These are phyloP conservation scores for Allomyces macrogynus DNA, from an alignment of 192 early-diverging fungal genomes.

Conservation along the genomic window DNA sequence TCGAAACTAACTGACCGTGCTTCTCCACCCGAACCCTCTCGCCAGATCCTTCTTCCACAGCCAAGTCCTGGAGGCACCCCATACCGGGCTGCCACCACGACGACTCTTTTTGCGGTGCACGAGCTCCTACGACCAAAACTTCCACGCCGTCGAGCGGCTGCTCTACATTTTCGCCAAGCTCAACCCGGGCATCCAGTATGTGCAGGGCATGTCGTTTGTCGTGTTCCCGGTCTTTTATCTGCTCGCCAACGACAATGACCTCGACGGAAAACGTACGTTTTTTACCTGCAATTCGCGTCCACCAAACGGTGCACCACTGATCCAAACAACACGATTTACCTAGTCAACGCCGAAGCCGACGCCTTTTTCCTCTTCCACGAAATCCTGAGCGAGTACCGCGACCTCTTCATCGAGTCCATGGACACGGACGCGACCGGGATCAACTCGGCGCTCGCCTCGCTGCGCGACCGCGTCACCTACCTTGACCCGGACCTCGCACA, in stretches of 20 bases:
- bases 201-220: conserved; percentile 50
- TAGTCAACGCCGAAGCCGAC: conserved; percentile 59
- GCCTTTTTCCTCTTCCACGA: conserved; percentile 54
- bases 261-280: conserved; percentile 10
- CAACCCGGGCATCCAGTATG: conserved; percentile 61
- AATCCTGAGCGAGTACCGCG: conserved; percentile 47
- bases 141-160: conserved; percentile 55
- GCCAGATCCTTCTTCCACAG: conserved; percentile 39
- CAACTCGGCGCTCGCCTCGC: background rate
- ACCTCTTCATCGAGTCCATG: conserved; percentile 55
- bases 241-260: conserved; percentile 33
- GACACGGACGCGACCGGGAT: conserved; percentile 19
- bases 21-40: too few relatives aligned
- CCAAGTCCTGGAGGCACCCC: conserved; percentile 14
- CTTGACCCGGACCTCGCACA: too few relatives aligned
- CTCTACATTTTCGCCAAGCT: conserved; percentile 59
- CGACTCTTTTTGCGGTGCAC: conserved; percentile 3
- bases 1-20: too few relatives aligned
- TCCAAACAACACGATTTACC: background rate
- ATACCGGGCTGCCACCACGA: conserved; percentile 2
- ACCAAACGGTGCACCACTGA: too few relatives aligned
- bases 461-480: too few relatives aligned
- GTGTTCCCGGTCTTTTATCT: conserved; percentile 45
- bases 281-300: background rate
- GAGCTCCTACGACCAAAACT: conserved; percentile 37